phyloP scores from a whole-genome alignment of 139 green algal genomes.

The Picochlorum costavermella region DNA sequence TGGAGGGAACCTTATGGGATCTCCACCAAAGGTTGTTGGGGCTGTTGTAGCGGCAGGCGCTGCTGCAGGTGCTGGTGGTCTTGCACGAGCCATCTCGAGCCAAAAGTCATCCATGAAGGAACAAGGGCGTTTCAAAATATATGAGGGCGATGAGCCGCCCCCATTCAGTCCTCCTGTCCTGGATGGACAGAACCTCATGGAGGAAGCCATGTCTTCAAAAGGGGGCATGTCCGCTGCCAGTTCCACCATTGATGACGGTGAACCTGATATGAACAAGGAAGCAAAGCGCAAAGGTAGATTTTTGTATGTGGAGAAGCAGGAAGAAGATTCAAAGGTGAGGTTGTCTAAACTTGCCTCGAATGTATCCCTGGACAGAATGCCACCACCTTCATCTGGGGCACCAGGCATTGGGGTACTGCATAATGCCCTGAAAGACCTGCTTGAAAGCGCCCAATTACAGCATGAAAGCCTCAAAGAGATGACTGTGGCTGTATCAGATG shows the following conservation, averaged over 20 bases:
- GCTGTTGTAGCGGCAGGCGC: background rate
- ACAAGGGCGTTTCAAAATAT: slow-evolving; percentile 70
- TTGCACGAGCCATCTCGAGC: slow-evolving; percentile 1
- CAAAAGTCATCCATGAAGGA: slow-evolving; percentile 15
- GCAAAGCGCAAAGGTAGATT: slow-evolving; percentile 68
- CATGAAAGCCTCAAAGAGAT: slow-evolving; percentile 43
- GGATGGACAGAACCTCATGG: slow-evolving; percentile 33
- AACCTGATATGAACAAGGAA: slow-evolving; percentile 18
- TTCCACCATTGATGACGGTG: slow-evolving; percentile 1
- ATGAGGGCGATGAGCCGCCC: slow-evolving; percentile 36
- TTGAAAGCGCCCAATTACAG: slow-evolving; percentile 37
- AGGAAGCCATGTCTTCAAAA: slow-evolving; percentile 11
- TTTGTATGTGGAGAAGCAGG: slow-evolving; percentile 65
- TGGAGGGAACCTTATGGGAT: background rate
- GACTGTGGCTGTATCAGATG: slow-evolving; percentile 37
- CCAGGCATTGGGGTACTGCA: slow-evolving; percentile 24
- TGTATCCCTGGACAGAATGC: slow-evolving; percentile 4
- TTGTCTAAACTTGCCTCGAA: slow-evolving; percentile 7
- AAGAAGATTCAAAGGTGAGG: slow-evolving; percentile 13
- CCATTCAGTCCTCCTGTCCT: slow-evolving; percentile 18
- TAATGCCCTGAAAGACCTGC: slow-evolving; percentile 49
- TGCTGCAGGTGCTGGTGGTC: background rate
- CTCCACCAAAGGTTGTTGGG: background rate
- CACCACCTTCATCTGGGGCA: slow-evolving; percentile 3
- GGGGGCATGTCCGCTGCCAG: slow-evolving; percentile 2